Evolutionary conservation across 2,329 filamentous ascomycete species (phyloP), one percentile per base, ranked within the genome.

Genomic region (Trichoderma guizhouense): DNA sequence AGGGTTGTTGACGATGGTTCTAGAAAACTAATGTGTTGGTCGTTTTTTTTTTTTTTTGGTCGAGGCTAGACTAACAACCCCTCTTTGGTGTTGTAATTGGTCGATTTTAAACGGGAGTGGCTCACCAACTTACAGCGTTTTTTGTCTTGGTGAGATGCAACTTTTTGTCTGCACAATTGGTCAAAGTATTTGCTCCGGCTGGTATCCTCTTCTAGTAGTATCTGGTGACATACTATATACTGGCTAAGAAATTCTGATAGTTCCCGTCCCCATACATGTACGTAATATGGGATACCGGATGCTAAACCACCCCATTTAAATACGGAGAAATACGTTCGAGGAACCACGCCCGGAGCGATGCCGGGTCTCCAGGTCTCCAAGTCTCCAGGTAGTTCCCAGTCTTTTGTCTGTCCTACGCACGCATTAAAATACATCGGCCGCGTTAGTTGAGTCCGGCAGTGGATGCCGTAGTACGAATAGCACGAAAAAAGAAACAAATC

Each of bases 31-130:
- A 9, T 63, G 32, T 18, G 60, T 65, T 60, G 51, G 57, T n/a
- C 58, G 61, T 26, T 26, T 43, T 65, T 55, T 55, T 62, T 36
- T 43, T 32, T 47, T 34, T 12, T 24, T 53, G 5, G 30, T 47
- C 4, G 60, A 66, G 61, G 26, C 28, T 71, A 30, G 67, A 55
- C 28, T 28, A 7, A 30, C n/a, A 24, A 28, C 53, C 51, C 53
- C 51, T 67, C 64, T 30, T 43, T 43, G 32, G n/a, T 21, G 51
- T 36, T 68, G 65, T 68, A 68, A 68, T 68, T 68, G 65, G 53
- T 53, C 5, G 53, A 18, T 28, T 68, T 43, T 18, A 15, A 5
- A 47, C 3, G 8, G 43, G 43, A 21, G 43, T 47, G 43, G 43
- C 43, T 47, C 43, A 1, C 43, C 11, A 21, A 12, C n/a, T 24